phyloP scores from a whole-genome alignment of 257 asterid species.

The Solanum gracilifrons region DNA sequence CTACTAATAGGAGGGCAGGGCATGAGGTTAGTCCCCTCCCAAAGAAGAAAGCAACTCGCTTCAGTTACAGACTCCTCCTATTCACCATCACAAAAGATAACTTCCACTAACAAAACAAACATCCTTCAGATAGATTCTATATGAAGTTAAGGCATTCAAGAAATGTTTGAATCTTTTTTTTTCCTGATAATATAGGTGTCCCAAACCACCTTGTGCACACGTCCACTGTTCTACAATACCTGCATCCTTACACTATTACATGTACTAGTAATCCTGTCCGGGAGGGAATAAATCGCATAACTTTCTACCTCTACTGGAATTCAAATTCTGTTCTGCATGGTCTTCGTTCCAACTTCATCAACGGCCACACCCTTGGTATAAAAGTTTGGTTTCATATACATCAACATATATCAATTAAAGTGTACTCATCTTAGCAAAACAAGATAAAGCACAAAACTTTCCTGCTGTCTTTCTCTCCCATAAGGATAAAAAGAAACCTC shows the following conservation, averaged over 20 bases:
- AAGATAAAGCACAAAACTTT: neutral
- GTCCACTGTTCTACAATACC: neutral
- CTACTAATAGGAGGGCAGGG: neutral
- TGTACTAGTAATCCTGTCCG: neutral
- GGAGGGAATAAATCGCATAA: neutral
- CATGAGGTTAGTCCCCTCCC: neutral
- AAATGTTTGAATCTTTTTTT: neutral
- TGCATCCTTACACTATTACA: neutral
- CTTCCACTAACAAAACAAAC: neutral
- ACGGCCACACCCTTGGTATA: neutral
- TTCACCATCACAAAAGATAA: neutral
- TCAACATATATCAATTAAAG: neutral
- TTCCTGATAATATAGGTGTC: neutral
- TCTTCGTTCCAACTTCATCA: neutral
- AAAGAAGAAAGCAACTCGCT: too few species aligned
- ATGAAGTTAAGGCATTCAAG: neutral
- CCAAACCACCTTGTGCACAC: neutral
- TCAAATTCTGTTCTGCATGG: neutral
- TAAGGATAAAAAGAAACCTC: neutral
- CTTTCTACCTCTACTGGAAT: neutral
- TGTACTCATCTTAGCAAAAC: neutral
- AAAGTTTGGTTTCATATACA: neutral
- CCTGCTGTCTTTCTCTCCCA: neutral
- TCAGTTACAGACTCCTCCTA: too few species aligned
- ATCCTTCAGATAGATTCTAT: neutral